A percentile compares a stretch with the other conserved stretches of the same genome.
phyloP scores from a whole-genome alignment of 192 early-diverging fungal species.

The Umbelopsis vinacea region DNA sequence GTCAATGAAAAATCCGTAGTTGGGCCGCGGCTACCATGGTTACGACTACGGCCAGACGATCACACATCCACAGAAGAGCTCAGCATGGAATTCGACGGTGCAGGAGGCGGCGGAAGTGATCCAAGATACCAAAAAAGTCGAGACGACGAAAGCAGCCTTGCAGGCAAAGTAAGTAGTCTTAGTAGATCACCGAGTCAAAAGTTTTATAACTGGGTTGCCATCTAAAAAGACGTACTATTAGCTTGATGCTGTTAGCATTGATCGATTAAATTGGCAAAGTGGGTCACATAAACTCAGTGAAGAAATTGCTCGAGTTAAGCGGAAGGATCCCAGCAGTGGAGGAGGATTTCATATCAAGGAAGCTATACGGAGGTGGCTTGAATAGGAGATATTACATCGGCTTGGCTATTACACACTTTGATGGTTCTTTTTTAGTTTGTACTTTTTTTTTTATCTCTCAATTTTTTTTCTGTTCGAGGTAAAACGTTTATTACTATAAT shows the following conservation, averaged over 20 bases:
- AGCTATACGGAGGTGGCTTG: constrained; percentile 22
- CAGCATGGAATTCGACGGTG: background rate
- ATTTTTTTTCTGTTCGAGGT: background rate
- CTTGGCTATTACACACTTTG: background rate
- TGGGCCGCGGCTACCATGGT: constrained; percentile 94
- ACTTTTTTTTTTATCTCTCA: background rate
- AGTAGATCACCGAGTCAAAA: background rate
- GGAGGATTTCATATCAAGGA: constrained; percentile 22
- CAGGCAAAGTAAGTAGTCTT: constrained; percentile 2
- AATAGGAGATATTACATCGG: background rate
- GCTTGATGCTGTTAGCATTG: constrained; percentile 22
- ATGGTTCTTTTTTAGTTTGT: background rate
- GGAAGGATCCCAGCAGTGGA: constrained; percentile 11
- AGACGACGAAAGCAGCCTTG: constrained; percentile 5
- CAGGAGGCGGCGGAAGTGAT: background rate
- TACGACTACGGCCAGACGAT: constrained; percentile 59
- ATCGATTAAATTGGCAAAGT: constrained; percentile 20
- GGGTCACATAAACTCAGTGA: constrained; percentile 14
- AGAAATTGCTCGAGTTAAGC: constrained; percentile 13
- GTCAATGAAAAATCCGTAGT: constrained; percentile 72
- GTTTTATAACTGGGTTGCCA: background rate
- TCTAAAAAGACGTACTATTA: background rate
- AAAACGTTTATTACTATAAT: too few species aligned
- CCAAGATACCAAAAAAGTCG: background rate
- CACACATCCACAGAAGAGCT: background rate